Evolutionary conservation across 2,329 filamentous ascomycete genomes (phyloP).

Genomic region (Beauveria sp.): DNA sequence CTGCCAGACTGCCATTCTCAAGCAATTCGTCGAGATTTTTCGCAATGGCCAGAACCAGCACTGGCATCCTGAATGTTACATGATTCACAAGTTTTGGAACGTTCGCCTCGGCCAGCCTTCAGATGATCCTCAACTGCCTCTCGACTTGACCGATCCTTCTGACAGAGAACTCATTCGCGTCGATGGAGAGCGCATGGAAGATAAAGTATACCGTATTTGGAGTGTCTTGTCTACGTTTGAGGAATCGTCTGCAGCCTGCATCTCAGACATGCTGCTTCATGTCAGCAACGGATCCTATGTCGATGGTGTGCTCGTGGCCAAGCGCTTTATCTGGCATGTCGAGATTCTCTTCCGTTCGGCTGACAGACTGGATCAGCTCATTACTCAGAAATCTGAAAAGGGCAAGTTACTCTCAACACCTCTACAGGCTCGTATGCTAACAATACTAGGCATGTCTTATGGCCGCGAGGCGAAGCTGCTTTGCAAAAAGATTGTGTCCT

Average conservation of each 20-base stretch:
- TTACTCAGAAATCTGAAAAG: slow-evolving; percentile 64
- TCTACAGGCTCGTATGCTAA: background rate
- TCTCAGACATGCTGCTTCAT: slow-evolving; percentile 97
- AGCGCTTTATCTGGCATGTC: slow-evolving; percentile 93
- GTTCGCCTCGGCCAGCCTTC: slow-evolving; percentile 68
- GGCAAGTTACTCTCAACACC: slow-evolving; percentile 40
- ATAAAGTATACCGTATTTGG: slow-evolving; percentile 98
- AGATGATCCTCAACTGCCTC: slow-evolving; percentile 37
- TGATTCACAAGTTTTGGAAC: slow-evolving; percentile 99
- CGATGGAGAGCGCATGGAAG: slow-evolving; percentile 90
- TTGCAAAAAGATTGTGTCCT: slow-evolving; percentile 99
- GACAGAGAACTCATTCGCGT: slow-evolving; percentile 69
- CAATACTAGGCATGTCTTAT: slow-evolving; percentile 67
- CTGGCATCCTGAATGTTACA: slow-evolving; percentile 99
- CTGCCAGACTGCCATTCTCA: slow-evolving; percentile 92
- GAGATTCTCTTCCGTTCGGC: slow-evolving; percentile 86
- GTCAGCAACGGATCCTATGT: slow-evolving; percentile 97
- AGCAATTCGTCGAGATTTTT: slow-evolving; percentile 98
- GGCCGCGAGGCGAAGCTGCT: slow-evolving; percentile 93
- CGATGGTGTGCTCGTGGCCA: slow-evolving; percentile 88
- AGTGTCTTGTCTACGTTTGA: slow-evolving; percentile 95
- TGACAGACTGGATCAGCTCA: slow-evolving; percentile 71
- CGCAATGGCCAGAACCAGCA: slow-evolving; percentile 97
- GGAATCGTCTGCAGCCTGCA: slow-evolving; percentile 94
- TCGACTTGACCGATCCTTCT: slow-evolving; percentile 42